Base-by-base conservation (phyloP, 23 red algal species). In the Gracilaria domingensis region DNA sequence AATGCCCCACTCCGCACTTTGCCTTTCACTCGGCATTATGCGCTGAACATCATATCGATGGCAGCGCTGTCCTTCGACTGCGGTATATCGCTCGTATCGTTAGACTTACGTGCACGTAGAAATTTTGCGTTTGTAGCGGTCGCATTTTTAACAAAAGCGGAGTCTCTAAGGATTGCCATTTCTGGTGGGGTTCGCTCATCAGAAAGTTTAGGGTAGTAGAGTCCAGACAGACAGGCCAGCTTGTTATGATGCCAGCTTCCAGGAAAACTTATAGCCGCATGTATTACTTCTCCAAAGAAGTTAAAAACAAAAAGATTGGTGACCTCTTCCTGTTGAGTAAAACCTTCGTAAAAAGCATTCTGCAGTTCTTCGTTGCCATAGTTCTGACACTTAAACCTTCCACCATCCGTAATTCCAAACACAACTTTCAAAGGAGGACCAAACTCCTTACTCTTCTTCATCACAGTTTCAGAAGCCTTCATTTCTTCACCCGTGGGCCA, bases 371-470 rank as follows among this genome's bases (percentile, higher is more conserved):
- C 25, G 60, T 86, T 35, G 49, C n/a, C 66, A 37, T 86, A 87
- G 48, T 87, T 66, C 12, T 61, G 60, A 75, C 82, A 87, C 8
- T 2, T 35, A 12, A 87, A 65, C 6, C 62, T 33, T 14, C 13
- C 36, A 49, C 83, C 83, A 18, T 87, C 83, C 13, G 38, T 25
- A 26, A 87, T 42, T 9, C 54, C 83, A 55, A 87, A 87, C 24
- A 75, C 54, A 56, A 42, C 44, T 0, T 32, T 24, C 25, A 87
- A 30, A 13, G 75, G 24, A 23, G 40, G 65, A 0, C 83, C 62
- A 56, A 35, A 55, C 54, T 29, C 8, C 32, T 66, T 21, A 2
- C 59, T 86, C 6, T 32, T 70, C 32, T 24, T 11, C 24, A 86
- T 17, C 13, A 67, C 35, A 58, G 25, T 2, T 14, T 37, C 28